Evolutionary conservation across 2,329 filamentous ascomycete genomes (phyloP).

Genomic region (Colletotrichum destructivum): DNA sequence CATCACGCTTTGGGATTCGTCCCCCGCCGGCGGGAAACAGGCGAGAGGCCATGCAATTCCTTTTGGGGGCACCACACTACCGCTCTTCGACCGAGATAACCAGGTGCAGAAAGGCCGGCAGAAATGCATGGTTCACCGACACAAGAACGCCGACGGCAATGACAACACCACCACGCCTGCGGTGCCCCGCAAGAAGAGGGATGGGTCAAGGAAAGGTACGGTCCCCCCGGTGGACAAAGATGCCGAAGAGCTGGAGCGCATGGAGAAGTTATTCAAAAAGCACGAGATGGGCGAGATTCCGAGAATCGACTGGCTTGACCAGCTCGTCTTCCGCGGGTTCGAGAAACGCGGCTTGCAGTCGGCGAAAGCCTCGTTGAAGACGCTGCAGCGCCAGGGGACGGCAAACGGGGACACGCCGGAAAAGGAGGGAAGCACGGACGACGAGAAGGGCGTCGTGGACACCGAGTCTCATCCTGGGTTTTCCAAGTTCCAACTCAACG

Average conservation of each 20-base stretch:
- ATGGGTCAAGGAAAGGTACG: conserved; percentile 61
- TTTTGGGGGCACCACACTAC: conserved; percentile 93
- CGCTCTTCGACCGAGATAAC: conserved; percentile 93
- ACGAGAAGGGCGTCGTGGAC: conserved; percentile 48
- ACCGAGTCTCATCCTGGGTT: conserved; percentile 64
- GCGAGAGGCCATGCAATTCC: conserved; percentile 85
- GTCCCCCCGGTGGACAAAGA: conserved; percentile 76
- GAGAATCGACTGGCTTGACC: conserved; percentile 94
- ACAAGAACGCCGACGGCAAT: conserved; percentile 87
- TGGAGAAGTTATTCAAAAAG: conserved; percentile 94
- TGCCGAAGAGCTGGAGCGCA: conserved; percentile 86
- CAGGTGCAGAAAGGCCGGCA: conserved; percentile 93
- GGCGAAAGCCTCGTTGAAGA: conserved; percentile 75
- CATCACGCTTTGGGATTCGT: conserved; percentile 96
- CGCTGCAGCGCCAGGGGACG: conserved; percentile 64
- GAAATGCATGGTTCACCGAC: conserved; percentile 88
- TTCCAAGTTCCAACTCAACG: conserved; percentile 83
- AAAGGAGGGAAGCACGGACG: conserved; percentile 46
- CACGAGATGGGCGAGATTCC: conserved; percentile 98
- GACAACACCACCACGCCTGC: conserved; percentile 86
- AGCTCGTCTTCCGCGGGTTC: conserved; percentile 90
- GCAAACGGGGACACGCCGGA: conserved; percentile 57
- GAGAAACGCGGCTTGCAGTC: conserved; percentile 81
- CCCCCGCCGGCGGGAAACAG: conserved; percentile 80
- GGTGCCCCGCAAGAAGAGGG: conserved; percentile 69